A percentile compares a stretch with the other conserved stretches of the same genome.
phyloP scores from a whole-genome alignment of 2,329 filamentous ascomycete genomes.

The Ilyonectria destructans region DNA sequence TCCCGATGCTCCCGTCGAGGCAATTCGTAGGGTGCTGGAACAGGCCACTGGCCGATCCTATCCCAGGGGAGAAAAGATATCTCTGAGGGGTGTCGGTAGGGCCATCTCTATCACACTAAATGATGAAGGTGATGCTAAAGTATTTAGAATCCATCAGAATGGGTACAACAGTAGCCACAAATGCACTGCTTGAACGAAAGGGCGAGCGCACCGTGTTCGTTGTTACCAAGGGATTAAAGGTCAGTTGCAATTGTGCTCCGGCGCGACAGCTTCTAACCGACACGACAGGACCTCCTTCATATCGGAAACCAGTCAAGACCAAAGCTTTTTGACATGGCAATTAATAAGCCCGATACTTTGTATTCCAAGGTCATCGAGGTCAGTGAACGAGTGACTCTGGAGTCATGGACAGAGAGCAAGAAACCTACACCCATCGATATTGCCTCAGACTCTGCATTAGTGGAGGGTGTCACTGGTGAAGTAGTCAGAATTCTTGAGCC shows the following conservation, averaged over 20 bases:
- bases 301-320: slow-evolving; percentile 93
- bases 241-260: background rate
- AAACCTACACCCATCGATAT: slow-evolving; percentile 69
- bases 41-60: slow-evolving; percentile 82
- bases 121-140: slow-evolving; percentile 72
- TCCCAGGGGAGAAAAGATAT: slow-evolving; percentile 80
- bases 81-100: slow-evolving; percentile 26
- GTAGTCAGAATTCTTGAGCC: slow-evolving; percentile 76
- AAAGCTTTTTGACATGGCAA: slow-evolving; percentile 91
- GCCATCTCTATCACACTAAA: background rate
- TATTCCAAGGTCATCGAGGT: slow-evolving; percentile 89
- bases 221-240: slow-evolving; percentile 84
- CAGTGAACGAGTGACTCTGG: slow-evolving; percentile 89
- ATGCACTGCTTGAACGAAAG: slow-evolving; percentile 90
- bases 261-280: background rate
- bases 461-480: slow-evolving; percentile 78
- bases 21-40: slow-evolving; percentile 88
- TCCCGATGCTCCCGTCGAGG: slow-evolving; percentile 89
- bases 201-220: slow-evolving; percentile 90
- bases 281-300: slow-evolving; percentile 78
- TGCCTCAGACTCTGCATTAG: slow-evolving; percentile 43
- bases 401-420: slow-evolving; percentile 84
- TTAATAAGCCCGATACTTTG: slow-evolving; percentile 87
- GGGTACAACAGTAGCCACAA: slow-evolving; percentile 95
- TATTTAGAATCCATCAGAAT: slow-evolving; percentile 91